Percentiles rank a stretch among this genome's conserved stretches.
These are phyloP conservation scores for Aspergillus sclerotialis DNA, from an alignment of 2,329 filamentous ascomycete genomes.

Conservation along the genomic window DNA sequence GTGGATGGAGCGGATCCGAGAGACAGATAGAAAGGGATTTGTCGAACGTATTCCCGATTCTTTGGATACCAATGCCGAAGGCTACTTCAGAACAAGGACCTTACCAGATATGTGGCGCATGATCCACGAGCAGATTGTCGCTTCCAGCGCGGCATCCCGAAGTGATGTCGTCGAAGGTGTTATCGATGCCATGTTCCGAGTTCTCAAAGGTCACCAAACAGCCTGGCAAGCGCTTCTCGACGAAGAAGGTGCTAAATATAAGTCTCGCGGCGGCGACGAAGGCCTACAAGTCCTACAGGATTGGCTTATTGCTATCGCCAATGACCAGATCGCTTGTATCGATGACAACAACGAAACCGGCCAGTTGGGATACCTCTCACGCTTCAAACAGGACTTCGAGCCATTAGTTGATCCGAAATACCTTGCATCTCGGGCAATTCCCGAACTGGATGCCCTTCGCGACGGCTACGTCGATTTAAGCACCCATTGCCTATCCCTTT, in stretches of 20 bases:
- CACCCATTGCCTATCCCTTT: slow-evolving; percentile 84
- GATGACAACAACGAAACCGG: slow-evolving; percentile 76
- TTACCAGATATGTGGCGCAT: slow-evolving; percentile 95
- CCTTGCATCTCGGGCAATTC: slow-evolving; percentile 61
- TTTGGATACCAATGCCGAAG: slow-evolving; percentile 79
- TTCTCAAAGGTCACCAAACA: slow-evolving; percentile 73
- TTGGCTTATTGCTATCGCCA: slow-evolving; percentile 93
- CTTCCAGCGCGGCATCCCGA: slow-evolving; percentile 76
- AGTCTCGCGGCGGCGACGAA: slow-evolving; percentile 50
- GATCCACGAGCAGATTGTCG: slow-evolving; percentile 84
- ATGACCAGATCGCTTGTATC: slow-evolving; percentile 97
- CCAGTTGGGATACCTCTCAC: slow-evolving; percentile 72
- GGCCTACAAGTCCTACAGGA: slow-evolving; percentile 69
- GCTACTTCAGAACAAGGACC: slow-evolving; percentile 86
- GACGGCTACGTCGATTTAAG: slow-evolving; percentile 94
- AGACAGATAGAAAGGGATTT: slow-evolving; percentile 75
- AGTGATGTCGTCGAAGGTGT: slow-evolving; percentile 91
- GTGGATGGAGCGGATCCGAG: slow-evolving; percentile 93
- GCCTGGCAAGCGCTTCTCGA: slow-evolving; percentile 85
- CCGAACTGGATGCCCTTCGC: slow-evolving; percentile 67
- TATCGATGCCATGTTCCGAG: slow-evolving; percentile 89
- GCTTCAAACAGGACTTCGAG: slow-evolving; percentile 78
- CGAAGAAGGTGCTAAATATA: slow-evolving; percentile 72
- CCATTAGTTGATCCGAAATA: slow-evolving; percentile 74
- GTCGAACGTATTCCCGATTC: slow-evolving; percentile 69